Conservation (phyloP, 345 rosid genomes). For the Brassica napus region Da-Ae NC_063448.1:42451501-42452000, state of each 20-base stretch:
- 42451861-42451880: conserved; percentile 6
- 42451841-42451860: background rate
- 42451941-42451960: conserved; percentile 14
- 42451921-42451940: background rate
- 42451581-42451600: conserved; percentile 23
- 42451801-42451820: conserved; percentile 6
- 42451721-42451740: conserved; percentile 58
- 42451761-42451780: background rate
- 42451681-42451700: conserved; percentile 83
- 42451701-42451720: conserved; percentile 82
- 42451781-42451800: background rate
- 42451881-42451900: conserved; percentile 1
- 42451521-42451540: conserved; percentile 32
- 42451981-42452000: conserved; percentile 77
- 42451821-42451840: conserved; percentile 12
- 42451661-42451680: conserved; percentile 69
- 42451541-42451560: conserved; percentile 10
- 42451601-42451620: conserved; percentile 21
- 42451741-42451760: conserved; percentile 6
- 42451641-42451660: conserved; percentile 62
- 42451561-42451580: background rate
- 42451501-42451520: conserved; percentile 77
- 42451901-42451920: conserved; percentile 10
- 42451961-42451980: conserved; percentile 82
- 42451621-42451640: conserved; percentile 65